These are phyloP conservation scores for Styphnolobium japonicum DNA, from an alignment of 306 rosid species.

Conservation along the genomic window DNA sequence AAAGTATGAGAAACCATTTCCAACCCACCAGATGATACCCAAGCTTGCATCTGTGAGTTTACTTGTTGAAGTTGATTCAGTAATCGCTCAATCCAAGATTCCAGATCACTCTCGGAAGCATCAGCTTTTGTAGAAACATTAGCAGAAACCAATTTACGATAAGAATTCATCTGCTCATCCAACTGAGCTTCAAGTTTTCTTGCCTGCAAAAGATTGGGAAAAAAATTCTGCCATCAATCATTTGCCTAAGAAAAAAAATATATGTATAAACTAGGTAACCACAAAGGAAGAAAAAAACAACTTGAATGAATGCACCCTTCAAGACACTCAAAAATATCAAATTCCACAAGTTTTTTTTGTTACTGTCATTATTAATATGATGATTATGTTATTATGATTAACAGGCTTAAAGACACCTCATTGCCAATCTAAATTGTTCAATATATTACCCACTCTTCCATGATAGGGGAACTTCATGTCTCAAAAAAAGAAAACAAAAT, in stretches of 20 bases:
- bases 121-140: slow-evolving; percentile 71
- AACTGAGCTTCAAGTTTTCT: slow-evolving; percentile 96
- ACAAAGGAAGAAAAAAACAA: neutral
- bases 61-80: slow-evolving; percentile 91
- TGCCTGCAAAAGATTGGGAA: slow-evolving; percentile 51
- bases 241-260: neutral
- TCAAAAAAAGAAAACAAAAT: neutral
- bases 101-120: slow-evolving; percentile 61
- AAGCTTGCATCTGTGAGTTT: slow-evolving; percentile 95
- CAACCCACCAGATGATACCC: slow-evolving; percentile 94
- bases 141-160: slow-evolving; percentile 78
- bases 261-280: slow-evolving; percentile 3
- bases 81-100: slow-evolving; percentile 72
- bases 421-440: neutral
- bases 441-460: neutral
- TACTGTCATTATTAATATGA: neutral
- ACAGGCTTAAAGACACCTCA: neutral
- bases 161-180: slow-evolving; percentile 89
- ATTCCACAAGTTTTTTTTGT: neutral
- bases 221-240: slow-evolving; percentile 15
- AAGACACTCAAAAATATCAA: neutral
- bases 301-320: neutral
- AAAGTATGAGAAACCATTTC: slow-evolving; percentile 99
- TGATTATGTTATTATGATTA: neutral
- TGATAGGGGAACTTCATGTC: neutral